Evolutionary conservation across 2,329 filamentous ascomycete species (phyloP), one percentile per base, ranked within the genome.

Genomic region (Stachybotrys chartarum): DNA sequence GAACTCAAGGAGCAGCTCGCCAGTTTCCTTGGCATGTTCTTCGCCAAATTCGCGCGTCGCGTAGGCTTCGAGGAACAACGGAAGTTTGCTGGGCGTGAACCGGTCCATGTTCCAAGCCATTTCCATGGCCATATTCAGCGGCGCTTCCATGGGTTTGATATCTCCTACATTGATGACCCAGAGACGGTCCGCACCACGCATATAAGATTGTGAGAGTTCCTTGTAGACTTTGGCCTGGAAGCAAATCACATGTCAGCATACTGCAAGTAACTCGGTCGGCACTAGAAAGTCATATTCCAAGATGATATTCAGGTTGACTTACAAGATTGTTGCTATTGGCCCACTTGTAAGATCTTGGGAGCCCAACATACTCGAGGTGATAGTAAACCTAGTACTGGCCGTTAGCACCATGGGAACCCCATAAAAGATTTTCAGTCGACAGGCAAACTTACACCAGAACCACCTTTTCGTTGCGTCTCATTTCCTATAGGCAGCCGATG

Each of bases 101-200:
- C 18, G 32, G 18, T 42, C 48, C 3, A 46, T 14, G 18, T 56
- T 50, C 54, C 54, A 85, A 1, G 81, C 81, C 53, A 85, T 69
- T 51, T 82, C 79, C 61, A 84, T 72, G 67, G 79, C 81, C 60
- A 83, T 79, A 54, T 73, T 75, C 58, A 84, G 77, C 3, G 81
- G 79, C 3, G 84, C 69, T 66, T 84, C 82, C 69, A 67, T 71
- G 1, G 82, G 80, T 63, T 86, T 86, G 59, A 86, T 72, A 60
- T 87, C 83, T 12, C 82, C 83, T 5, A 86, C 78, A 59, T 87
- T 87, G 58, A 86, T 78, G 50, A 86, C 76, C 84, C 83, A 86
- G 57, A 86, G 83, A 31, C 77, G 74, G 50, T 78, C 75, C 2
- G 83, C 83, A 3, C 80, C 73, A 24, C 80, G 74, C 30, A 78